Evolutionary conservation across 768 basidiomycete genomes (phyloP).

Genomic region (Filobasidium floriforme): DNA sequence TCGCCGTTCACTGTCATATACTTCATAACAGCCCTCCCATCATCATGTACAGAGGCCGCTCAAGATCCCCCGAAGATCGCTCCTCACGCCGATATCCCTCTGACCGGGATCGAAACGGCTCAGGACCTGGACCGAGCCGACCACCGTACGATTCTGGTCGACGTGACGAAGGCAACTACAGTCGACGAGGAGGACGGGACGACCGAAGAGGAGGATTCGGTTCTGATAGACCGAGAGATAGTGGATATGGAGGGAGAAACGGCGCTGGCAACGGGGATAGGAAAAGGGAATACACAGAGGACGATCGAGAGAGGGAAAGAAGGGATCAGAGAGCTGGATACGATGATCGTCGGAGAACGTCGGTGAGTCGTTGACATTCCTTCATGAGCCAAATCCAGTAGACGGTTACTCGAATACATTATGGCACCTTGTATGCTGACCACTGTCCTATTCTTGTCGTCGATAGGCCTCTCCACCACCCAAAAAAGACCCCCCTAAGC

Average conservation of each 20-base stretch:
- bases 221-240: neutral
- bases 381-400: neutral
- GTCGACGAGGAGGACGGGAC: neutral
- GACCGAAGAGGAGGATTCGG: neutral
- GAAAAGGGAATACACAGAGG: constrained; percentile 28
- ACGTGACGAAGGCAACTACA: neutral
- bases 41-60: neutral
- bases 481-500: constrained; percentile 63
- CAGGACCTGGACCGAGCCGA: neutral
- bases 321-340: constrained; percentile 35
- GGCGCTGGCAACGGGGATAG: neutral
- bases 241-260: neutral
- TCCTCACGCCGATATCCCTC: neutral
- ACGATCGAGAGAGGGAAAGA: constrained; percentile 40
- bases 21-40: too few species aligned
- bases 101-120: neutral
- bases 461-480: constrained; percentile 33
- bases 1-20: too few species aligned
- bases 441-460: neutral
- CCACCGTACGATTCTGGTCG: neutral
- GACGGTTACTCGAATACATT: too few species aligned
- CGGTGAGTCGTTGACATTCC: constrained; percentile 9
- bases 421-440: too few species aligned
- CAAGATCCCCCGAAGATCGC: neutral
- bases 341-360: constrained; percentile 20